Base-by-base conservation (phyloP, 106 monocot species). In the Ottelia alismoides region DNA sequence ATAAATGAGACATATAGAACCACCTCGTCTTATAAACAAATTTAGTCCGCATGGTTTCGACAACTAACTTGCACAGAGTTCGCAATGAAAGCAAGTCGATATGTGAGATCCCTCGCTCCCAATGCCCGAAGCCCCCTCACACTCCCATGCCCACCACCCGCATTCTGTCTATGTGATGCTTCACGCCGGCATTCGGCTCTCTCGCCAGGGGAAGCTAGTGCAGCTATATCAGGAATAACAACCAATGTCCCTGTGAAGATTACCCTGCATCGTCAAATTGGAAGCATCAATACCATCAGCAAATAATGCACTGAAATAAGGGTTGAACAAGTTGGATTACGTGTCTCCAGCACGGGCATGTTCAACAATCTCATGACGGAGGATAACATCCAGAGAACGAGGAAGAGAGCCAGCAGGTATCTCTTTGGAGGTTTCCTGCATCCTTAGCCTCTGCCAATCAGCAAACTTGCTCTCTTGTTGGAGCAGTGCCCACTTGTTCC, bases 371-470 rank as follows among this genome's bases (percentile, higher is more conserved):
- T 98, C 98, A 77, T 90, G 90, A 18, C 98, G 68, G 28, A 98
- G 79, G 28, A 98, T 90, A 24, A 98, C 78, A 73, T 98, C 98
- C 46, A 98, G 59, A 2, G 85, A 90, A 17, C 98, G 70, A 44
- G 98, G 98, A 60, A 98, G 89, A 74, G 98, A 98, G 0, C 90
- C 98, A 49, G 89, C 82, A 45, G 90, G 98, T 67, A 98, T 98
- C 69, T 98, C 98, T 50, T 98, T 98, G 12, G 98, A 98, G 49
- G 90, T 86, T 65, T 98, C 98, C 72, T 98, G 90, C 79, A 98
- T 82, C 29, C 88, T 58, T 11, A 90, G 81, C 52, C 96, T 75
- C 58, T 98, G 96, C 96, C 96, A 98, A 60, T 98, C 96, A 25
- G 96, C 65, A 66, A 98, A 98, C 72, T 89, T 89, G 72, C 96